These are phyloP conservation scores for Citrullus colocynthis DNA, from an alignment of 306 rosid genomes.

Conservation along the genomic window DNA sequence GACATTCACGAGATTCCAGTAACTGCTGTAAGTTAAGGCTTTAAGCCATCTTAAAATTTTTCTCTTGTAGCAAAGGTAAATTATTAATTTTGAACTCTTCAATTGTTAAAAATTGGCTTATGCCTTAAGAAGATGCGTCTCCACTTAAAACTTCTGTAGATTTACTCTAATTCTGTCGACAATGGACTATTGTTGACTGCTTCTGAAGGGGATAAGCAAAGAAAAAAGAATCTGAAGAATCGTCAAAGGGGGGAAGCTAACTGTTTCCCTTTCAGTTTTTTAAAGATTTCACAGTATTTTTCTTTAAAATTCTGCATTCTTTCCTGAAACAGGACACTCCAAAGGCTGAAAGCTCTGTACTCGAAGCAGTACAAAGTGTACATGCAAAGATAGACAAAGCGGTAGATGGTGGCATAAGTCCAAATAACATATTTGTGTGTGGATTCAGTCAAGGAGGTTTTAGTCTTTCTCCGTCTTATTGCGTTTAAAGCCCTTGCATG, in stretches of 20 bases:
- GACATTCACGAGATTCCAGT: slow-evolving; percentile 70
- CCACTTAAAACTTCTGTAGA: background rate
- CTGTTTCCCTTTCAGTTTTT: background rate
- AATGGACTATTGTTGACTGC: background rate
- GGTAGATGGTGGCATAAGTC: slow-evolving; percentile 66
- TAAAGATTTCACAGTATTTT: background rate
- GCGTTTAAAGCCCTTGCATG: background rate
- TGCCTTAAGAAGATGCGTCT: background rate
- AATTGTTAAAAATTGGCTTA: background rate
- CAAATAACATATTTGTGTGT: slow-evolving; percentile 64
- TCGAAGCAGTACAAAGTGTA: slow-evolving; percentile 64
- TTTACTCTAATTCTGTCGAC: background rate
- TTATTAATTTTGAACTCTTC: background rate
- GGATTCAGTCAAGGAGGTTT: slow-evolving; percentile 97
- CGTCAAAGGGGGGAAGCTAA: background rate
- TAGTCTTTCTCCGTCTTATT: slow-evolving; percentile 1
- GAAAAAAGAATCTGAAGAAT: background rate
- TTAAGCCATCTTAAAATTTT: background rate
- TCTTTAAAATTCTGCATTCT: background rate
- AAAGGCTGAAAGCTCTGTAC: slow-evolving; percentile 46
- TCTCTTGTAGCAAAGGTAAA: background rate
- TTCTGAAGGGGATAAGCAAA: background rate
- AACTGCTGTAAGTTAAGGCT: slow-evolving; percentile 44
- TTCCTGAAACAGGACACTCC: slow-evolving; percentile 49
- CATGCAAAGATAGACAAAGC: slow-evolving; percentile 78